Evolutionary conservation across 768 basidiomycete genomes (phyloP).

Genomic region (Hericium coralloides): DNA sequence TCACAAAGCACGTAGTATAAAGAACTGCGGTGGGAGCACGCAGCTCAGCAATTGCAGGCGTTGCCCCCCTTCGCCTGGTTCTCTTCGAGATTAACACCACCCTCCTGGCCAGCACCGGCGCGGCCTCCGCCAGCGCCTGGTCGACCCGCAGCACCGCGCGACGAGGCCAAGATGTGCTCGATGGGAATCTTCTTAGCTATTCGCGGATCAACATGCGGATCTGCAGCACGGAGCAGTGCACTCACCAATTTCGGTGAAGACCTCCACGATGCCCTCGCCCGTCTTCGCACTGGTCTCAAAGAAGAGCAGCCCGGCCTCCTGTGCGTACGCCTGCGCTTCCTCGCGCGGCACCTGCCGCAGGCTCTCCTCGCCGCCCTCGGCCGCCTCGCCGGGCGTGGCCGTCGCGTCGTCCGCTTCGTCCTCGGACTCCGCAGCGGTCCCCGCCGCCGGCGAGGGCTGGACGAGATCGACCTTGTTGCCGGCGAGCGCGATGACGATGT

Average conservation of each 20-base stretch:
- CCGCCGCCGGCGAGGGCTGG: conserved; percentile 48
- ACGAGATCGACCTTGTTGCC: conserved; percentile 97
- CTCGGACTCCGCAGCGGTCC: conserved; percentile 59
- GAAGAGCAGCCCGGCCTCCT: conserved; percentile 90
- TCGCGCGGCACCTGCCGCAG: conserved; percentile 87
- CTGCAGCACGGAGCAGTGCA: background rate
- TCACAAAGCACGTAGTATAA: conserved; percentile 1
- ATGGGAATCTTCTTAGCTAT: conserved; percentile 82
- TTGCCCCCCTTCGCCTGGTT: conserved; percentile 59
- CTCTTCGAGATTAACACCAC: conserved; percentile 63
- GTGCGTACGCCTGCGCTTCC: conserved; percentile 94
- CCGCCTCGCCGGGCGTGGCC: conserved; percentile 66
- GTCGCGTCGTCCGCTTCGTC: conserved; percentile 93
- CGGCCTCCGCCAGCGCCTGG: conserved; percentile 48
- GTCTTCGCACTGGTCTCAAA: conserved; percentile 98
- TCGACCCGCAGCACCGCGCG: conserved; percentile 58
- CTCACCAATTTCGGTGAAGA: conserved; percentile 97
- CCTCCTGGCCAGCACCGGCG: conserved; percentile 33
- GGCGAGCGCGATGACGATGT: conserved; percentile 96
- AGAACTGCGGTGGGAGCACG: background rate
- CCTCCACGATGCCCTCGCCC: conserved; percentile 89
- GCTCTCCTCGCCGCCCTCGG: conserved; percentile 56
- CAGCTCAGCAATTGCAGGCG: conserved; percentile 69
- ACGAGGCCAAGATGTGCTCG: conserved; percentile 86
- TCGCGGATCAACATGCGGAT: background rate